A percentile compares a stretch with the other conserved stretches of the same genome.
Conservation (phyloP, 306 rosid species). For the Elaeagnus macrophylla region DNA sequence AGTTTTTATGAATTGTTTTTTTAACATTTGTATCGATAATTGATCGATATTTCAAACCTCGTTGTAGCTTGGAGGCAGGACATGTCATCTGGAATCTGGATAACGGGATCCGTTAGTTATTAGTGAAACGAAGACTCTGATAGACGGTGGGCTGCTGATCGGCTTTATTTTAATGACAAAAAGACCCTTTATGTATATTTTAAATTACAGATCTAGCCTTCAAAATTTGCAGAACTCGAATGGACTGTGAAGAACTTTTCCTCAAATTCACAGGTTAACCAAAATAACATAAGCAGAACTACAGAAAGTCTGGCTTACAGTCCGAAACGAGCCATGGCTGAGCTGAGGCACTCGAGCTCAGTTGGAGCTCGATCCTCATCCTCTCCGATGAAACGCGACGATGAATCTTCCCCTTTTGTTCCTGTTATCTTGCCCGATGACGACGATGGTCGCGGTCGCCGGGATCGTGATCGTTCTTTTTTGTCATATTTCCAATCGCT, state of each 20-base stretch:
- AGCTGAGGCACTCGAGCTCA: slow-evolving; percentile 73
- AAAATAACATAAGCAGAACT: background rate
- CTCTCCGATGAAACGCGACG: slow-evolving; percentile 89
- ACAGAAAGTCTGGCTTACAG: slow-evolving; percentile 25
- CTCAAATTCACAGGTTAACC: background rate
- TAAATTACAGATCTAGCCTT: slow-evolving; percentile 8
- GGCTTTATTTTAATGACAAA: too few species aligned
- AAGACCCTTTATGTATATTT: background rate
- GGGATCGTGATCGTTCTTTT: slow-evolving; percentile 68
- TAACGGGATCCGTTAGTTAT: too few species aligned
- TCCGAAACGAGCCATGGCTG: slow-evolving; percentile 72
- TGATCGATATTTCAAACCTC: too few species aligned
- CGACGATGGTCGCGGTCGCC: slow-evolving; percentile 62
- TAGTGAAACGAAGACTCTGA: too few species aligned
- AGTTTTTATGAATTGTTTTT: too few species aligned
- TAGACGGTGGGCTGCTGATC: too few species aligned
- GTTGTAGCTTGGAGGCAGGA: too few species aligned
- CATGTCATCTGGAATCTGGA: too few species aligned
- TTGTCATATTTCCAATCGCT: slow-evolving; percentile 39
- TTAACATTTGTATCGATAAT: too few species aligned
- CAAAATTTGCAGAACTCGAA: background rate
- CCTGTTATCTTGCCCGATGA: slow-evolving; percentile 42
- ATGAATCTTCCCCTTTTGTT: slow-evolving; percentile 51
- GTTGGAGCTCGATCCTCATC: slow-evolving; percentile 60
- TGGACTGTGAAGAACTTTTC: slow-evolving; percentile 16